Evolutionary conservation across 352 stramenopile species (phyloP).

Genomic region (Discostella stelligera): DNA sequence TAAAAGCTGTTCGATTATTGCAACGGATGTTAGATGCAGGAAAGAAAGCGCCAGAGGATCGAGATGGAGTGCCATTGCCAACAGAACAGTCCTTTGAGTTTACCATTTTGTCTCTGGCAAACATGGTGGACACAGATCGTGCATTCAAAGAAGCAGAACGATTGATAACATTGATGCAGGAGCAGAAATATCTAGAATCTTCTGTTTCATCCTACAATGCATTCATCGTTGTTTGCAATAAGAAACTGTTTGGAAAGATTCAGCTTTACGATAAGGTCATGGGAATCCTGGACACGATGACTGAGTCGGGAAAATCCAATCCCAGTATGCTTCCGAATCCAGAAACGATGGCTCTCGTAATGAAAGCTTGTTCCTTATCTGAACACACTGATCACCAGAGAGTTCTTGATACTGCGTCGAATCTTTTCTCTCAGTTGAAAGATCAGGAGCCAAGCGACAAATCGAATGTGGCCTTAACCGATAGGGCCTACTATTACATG

Average conservation of each 20-base stretch:
- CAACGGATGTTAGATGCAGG: slow-evolving; percentile 47
- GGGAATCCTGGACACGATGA: slow-evolving; percentile 36
- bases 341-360: slow-evolving; percentile 47
- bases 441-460: slow-evolving; percentile 38
- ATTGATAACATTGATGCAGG: slow-evolving; percentile 53
- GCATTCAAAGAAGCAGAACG: slow-evolving; percentile 35
- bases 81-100: slow-evolving; percentile 52
- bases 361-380: slow-evolving; percentile 53
- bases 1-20: slow-evolving; percentile 44
- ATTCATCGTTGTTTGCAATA: slow-evolving; percentile 37
- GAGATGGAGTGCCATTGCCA: slow-evolving; percentile 40
- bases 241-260: slow-evolving; percentile 23
- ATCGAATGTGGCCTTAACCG: slow-evolving; percentile 33
- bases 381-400: slow-evolving; percentile 29
- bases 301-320: slow-evolving; percentile 25
- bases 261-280: slow-evolving; percentile 38
- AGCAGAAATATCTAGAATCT: slow-evolving; percentile 35
- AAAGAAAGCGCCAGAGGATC: slow-evolving; percentile 19
- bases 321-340: slow-evolving; percentile 28
- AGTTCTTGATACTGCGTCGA: slow-evolving; percentile 32
- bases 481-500: slow-evolving; percentile 49
- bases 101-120: slow-evolving; percentile 36
- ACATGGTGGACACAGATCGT: slow-evolving; percentile 27
- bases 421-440: slow-evolving; percentile 45
- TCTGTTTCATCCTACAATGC: slow-evolving; percentile 54